Base-by-base conservation (phyloP, 2,329 filamentous ascomycete genomes). In the Aphanocladium album region DNA sequence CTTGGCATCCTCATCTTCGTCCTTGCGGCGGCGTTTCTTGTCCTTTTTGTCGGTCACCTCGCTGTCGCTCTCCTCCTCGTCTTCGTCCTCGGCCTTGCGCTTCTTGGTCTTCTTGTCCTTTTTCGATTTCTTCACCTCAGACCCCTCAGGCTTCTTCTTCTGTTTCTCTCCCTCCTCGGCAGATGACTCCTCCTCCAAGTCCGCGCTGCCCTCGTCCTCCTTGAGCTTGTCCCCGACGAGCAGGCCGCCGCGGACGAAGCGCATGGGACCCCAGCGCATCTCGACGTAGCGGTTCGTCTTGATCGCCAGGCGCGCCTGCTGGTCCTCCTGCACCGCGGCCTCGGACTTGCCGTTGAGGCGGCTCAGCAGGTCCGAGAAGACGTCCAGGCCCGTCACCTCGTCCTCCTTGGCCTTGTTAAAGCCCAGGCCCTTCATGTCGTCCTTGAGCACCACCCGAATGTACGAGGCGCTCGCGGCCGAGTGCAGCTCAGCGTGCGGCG, bases 361-460 rank as follows among this genome's bases (percentile, higher is more conserved):
- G 23, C 93, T 93, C 21, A 99, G 79, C 5, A 99, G 78, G 64
- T 91, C 90, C 70, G 93, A 90, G 67, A 98, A 91, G 19, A 88
- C 89, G 70, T 93, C 90, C 41, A 98, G 81, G 0, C 93, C 95
- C 23, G 93, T 96, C 64, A 91, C 85, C 70, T 90, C 85, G 65
- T 91, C 87, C 65, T 88, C 87, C 67, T 85, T 86, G 59, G 88
- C 88, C 64, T 85, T 81, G 72, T 89, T 89, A 65, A 93, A 95
- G 33, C 95, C 95, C 47, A 99, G 79, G 2, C 95, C 95, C 47
- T 96, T 84, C 67, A 88, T 96, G 72, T 98, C 92, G 70, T 98
- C 93, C 71, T 96, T 96, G 64, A 97, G 76, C 33, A 86, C 77
- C 43, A 96, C 90, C 62, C 89, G 88, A 68, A 98, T 95, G 71